These are phyloP conservation scores for Pezicula neosporulosa DNA, from an alignment of 2,329 filamentous ascomycete species.

Conservation along the genomic window DNA sequence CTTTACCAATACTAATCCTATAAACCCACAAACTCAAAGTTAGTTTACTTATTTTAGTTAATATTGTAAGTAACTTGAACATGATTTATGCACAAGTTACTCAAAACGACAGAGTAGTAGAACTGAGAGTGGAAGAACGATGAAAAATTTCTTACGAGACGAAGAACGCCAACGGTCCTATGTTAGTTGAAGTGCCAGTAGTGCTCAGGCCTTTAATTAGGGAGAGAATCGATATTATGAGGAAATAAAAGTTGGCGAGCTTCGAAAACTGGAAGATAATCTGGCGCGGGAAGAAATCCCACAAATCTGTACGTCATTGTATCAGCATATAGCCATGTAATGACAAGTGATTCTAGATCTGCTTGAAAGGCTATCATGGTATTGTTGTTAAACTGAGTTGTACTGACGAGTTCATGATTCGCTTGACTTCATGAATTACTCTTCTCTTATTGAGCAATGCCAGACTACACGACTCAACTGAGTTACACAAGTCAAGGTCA, in stretches of 20 bases:
- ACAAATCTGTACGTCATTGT: slow-evolving; percentile 46
- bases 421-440: too few relatives aligned
- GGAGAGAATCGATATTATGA: slow-evolving; percentile 82
- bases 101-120: too few relatives aligned
- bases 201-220: slow-evolving; percentile 91
- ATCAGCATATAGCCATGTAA: not conserved
- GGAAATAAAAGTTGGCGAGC: slow-evolving; percentile 91
- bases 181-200: slow-evolving; percentile 82
- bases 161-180: slow-evolving; percentile 76
- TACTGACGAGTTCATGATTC: not conserved
- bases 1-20: slow-evolving; percentile 85
- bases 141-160: too few relatives aligned
- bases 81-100: too few relatives aligned
- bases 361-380: not conserved
- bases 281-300: slow-evolving; percentile 86
- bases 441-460: too few relatives aligned
- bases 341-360: not conserved
- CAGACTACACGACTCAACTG: too few relatives aligned
- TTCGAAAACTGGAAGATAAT: slow-evolving; percentile 91
- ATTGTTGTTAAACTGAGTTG: not conserved
- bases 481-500: too few relatives aligned
- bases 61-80: too few relatives aligned
- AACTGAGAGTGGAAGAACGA: too few relatives aligned
- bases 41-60: too few relatives aligned
- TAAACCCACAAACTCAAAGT: too few relatives aligned